Base-by-base conservation (phyloP, 2,329 filamentous ascomycete species). In the Stagonosporopsis chrysanthemi region DNA sequence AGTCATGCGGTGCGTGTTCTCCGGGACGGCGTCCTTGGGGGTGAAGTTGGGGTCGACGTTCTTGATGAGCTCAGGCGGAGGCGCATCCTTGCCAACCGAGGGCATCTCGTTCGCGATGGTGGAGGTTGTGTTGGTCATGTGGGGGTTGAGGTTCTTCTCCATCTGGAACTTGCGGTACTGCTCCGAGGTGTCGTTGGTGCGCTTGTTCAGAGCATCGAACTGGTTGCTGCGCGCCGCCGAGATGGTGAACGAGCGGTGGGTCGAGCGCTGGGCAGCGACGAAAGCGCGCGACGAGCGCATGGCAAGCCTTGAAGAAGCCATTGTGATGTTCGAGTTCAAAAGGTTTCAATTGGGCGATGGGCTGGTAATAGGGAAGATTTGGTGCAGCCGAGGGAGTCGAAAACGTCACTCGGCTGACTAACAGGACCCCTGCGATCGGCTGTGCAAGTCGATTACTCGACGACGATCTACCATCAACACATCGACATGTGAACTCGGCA, bases 1-100 rank as follows among this genome's bases (percentile, higher is more conserved):
- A 0, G 86, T 89, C 83, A 88, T 88, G 59, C 83, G 80, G 71
- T 88, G 82, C 8, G 86, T 86, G 70, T 86, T 88, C 67, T 87
- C 84, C 0, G 85, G 84, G 46, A 83, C 80, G 1, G 83, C 80
- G 71, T 88, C 86, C 65, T 84, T 84, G 40, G 86, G 85, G 9
- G 76, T 74, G 70, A 84, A 88, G 46, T 83, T 77, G 15, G 79
- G 76, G 64, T 88, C 83, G 49, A 83, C 81, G 19, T 81, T 82
- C 64, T 79, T 83, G 62, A 88, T 74, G 58, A 89, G 70, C 73
- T 89, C 87, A 2, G 87, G 86, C 9, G 86, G 86, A 24, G 83
- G 69, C 14, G 80, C 79, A 62, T 84, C 81, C 49, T 80, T 78
- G 57, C 86, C 87, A 24, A 87, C 79, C 36, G 77, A 83, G 23